Conservation (phyloP, 495 filamentous ascomycete genomes). For the Hypoxylon intermedium region DNA sequence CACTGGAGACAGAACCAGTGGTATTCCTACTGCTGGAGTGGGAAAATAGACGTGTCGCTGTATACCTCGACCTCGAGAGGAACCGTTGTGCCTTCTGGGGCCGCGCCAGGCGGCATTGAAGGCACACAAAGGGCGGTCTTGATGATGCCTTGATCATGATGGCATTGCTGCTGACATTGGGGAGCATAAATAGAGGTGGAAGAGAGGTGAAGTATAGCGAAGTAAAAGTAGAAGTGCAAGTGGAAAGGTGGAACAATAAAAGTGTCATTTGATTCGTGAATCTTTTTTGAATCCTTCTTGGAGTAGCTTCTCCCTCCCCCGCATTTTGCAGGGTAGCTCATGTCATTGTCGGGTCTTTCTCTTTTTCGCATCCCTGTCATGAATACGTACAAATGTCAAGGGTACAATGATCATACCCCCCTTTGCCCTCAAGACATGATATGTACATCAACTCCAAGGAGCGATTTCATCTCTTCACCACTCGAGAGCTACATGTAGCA, state of each 20-base stretch:
- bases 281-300: conserved; percentile 18
- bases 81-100: conserved; percentile 8
- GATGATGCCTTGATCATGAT: conserved; percentile 30
- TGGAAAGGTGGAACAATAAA: background rate
- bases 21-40: conserved; percentile 16
- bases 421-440: too few relatives aligned
- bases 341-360: background rate
- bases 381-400: too few relatives aligned
- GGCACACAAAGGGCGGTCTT: conserved; percentile 26
- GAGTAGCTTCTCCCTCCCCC: conserved; percentile 27
- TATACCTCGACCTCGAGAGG: background rate
- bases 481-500: too few relatives aligned
- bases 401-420: too few relatives aligned
- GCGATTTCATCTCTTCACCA: too few relatives aligned
- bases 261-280: conserved; percentile 27
- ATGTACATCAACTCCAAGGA: too few relatives aligned
- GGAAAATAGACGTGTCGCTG: conserved; percentile 27
- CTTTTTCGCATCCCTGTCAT: too few relatives aligned
- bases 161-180: too few relatives aligned
- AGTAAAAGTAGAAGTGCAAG: background rate
- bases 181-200: background rate
- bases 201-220: background rate
- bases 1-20: background rate
- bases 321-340: conserved; percentile 34
- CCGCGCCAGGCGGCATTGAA: conserved; percentile 34